Percentiles rank a stretch among this genome's conserved stretches.
These are phyloP conservation scores for Cadophora gregata DNA, from an alignment of 2,329 filamentous ascomycete genomes.

Conservation along the genomic window DNA sequence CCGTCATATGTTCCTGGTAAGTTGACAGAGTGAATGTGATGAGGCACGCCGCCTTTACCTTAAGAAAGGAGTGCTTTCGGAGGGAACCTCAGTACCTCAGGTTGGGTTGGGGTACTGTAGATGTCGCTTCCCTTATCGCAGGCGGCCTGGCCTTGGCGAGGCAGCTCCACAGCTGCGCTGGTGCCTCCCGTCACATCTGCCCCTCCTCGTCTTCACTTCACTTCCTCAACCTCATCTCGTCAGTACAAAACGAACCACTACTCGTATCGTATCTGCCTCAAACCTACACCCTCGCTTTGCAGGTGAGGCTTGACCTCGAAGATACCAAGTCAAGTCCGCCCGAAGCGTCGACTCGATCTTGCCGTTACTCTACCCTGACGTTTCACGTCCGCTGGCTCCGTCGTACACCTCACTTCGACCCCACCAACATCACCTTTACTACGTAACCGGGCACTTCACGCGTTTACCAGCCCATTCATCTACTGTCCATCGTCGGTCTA, in stretches of 20 bases:
- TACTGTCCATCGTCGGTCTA: background rate
- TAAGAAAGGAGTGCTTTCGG: background rate
- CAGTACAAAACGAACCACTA: background rate
- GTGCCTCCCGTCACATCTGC: slow-evolving; percentile 1
- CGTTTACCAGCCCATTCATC: background rate
- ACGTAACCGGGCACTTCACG: background rate
- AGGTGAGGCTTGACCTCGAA: slow-evolving; percentile 8
- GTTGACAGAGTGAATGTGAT: background rate
- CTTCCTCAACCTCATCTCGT: slow-evolving; percentile 9
- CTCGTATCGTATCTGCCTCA: too few species aligned
- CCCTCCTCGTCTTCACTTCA: background rate
- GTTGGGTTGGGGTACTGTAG: too few species aligned
- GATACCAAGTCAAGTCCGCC: background rate
- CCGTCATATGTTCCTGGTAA: background rate
- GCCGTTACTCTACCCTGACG: background rate
- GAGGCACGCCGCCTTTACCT: background rate
- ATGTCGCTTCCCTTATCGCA: slow-evolving; percentile 4
- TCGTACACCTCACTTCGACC: slow-evolving; percentile 5
- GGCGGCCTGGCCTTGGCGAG: background rate
- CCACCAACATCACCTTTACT: slow-evolving; percentile 2
- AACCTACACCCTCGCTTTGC: slow-evolving; percentile 20
- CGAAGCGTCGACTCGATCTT: slow-evolving; percentile 1
- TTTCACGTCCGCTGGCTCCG: slow-evolving; percentile 15
- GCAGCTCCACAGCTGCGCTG: slow-evolving; percentile 10
- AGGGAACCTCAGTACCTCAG: background rate